Conservation (phyloP, 805 yeast species). For the Myxozyma udenii region DNA sequence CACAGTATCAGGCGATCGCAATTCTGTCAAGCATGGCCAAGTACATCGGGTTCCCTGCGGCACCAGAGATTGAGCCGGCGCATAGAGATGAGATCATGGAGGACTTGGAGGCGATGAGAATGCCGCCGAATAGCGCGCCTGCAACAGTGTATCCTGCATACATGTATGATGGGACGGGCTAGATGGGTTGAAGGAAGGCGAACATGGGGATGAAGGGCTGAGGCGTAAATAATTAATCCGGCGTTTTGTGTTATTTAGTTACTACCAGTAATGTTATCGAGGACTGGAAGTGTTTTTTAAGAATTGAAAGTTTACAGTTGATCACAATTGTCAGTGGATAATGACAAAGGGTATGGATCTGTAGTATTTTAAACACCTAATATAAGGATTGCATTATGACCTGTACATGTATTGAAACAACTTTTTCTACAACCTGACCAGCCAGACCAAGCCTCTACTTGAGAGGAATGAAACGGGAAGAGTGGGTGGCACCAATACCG, state of each 20-base stretch:
- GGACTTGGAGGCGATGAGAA: constrained; percentile 68
- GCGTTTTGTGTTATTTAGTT: not conserved
- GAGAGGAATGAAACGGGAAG: constrained; percentile 41
- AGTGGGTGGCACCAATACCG: constrained; percentile 59
- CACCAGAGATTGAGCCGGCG: constrained; percentile 65
- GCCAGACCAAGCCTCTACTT: constrained; percentile 23
- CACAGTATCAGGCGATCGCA: constrained; percentile 66
- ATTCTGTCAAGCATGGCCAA: constrained; percentile 62
- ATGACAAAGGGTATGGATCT: too few species aligned
- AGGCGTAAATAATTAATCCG: not conserved
- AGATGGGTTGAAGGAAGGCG: too few species aligned
- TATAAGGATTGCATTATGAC: too few species aligned
- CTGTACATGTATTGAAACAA: constrained; percentile 16
- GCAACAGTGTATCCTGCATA: not conserved
- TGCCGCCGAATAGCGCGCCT: not conserved
- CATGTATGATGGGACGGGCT: too few species aligned
- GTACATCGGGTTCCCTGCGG: constrained; percentile 76
- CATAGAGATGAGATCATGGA: constrained; percentile 68
- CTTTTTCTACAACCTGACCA: too few species aligned
- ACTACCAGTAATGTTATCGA: too few species aligned
- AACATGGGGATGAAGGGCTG: too few species aligned
- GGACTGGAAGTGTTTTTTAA: too few species aligned
- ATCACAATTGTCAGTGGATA: too few species aligned
- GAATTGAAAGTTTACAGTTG: too few species aligned
- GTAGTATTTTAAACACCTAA: too few species aligned